Evolutionary conservation across 805 yeast species (phyloP), one percentile per base, ranked within the genome.

Genomic region (Ogataea haglerorum): DNA sequence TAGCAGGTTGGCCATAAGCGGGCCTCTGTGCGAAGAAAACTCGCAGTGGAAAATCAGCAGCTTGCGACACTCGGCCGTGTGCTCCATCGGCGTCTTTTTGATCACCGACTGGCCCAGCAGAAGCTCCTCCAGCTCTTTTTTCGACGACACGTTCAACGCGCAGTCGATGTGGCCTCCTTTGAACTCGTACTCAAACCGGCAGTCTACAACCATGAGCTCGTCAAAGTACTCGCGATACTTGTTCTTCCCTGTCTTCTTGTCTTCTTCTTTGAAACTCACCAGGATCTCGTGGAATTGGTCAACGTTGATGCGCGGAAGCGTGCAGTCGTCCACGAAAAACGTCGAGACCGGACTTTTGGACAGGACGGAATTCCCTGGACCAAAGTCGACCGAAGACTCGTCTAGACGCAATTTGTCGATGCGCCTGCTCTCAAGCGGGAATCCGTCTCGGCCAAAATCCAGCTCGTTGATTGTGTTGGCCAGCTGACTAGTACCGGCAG

Each of bases 21-120:
- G 99, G n/a, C 98, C 96, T 44, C 99, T 72, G 58, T 83, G 87
- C 5, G 95, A 78, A 27, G 95, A 83, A 60, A 88, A 91, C 64
- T 93, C 99, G 65, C 99, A 93, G 63, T 93, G 97, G 68, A 93
- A 91, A 9, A 93, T 72, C 6, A 91, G 60, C 40, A 93, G 65
- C 15, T 69, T 70, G 14, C 67, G 70, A 29, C 45, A 30, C 9
- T 34, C 30, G 4, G 43, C 25, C 6, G 61, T 54, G 30, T 52
- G 51, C 16, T 53, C 56, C 21, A 47, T 17, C 21, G 65, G 64
- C 3, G 47, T 38, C 28, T 42, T 36, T 7, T 38, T 42, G 42
- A 43, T 49, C 21, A 52, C 49, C 16, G 36, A 26, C 21, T 52
- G 51, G 27, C 34, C 52, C 17, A 73, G 65, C 48, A 89, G 73